Evolutionary conservation across 805 yeast genomes (phyloP).

Genomic region (Wickerhamomyces bisporus): DNA sequence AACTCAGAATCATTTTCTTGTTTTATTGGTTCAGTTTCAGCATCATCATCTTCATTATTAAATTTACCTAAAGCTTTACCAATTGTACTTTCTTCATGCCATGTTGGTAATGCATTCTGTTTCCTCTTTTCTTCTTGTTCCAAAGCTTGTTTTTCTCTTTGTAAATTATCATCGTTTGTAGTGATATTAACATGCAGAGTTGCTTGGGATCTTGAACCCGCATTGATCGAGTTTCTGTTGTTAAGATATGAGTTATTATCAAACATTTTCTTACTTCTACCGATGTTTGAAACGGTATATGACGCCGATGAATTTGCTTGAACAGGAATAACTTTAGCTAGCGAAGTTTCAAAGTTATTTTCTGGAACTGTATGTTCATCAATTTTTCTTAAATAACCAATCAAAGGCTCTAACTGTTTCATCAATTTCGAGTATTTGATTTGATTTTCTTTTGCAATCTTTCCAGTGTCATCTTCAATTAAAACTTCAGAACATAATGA

Average conservation of each 20-base stretch:
- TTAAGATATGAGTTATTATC: conserved; percentile 31
- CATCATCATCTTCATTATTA: conserved; percentile 49
- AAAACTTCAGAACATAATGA: conserved; percentile 74
- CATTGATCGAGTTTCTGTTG: conserved; percentile 39
- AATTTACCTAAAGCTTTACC: conserved; percentile 58
- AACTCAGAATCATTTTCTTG: conserved; percentile 2
- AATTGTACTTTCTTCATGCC: conserved; percentile 92
- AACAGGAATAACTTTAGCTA: conserved; percentile 81
- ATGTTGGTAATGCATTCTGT: conserved; percentile 93
- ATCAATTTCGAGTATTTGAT: conserved; percentile 76
- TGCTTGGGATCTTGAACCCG: conserved; percentile 67
- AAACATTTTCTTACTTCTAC: conserved; percentile 38
- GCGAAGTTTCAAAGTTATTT: conserved; percentile 81
- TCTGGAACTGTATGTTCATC: conserved; percentile 79
- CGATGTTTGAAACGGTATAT: conserved; percentile 55
- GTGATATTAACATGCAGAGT: conserved; percentile 84
- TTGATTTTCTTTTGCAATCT: conserved; percentile 76
- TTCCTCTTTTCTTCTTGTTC: conserved; percentile 69
- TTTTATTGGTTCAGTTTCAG: conserved; percentile 16
- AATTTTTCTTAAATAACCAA: conserved; percentile 74
- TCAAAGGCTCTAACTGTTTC: conserved; percentile 86
- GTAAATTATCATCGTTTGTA: conserved; percentile 75
- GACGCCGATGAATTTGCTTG: conserved; percentile 63
- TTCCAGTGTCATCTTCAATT: conserved; percentile 83
- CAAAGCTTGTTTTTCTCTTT: conserved; percentile 57